phyloP scores from a whole-genome alignment of 225 moss, liverwort and hornwort genomes.

The Rhytidiadelphus loreus region DNA sequence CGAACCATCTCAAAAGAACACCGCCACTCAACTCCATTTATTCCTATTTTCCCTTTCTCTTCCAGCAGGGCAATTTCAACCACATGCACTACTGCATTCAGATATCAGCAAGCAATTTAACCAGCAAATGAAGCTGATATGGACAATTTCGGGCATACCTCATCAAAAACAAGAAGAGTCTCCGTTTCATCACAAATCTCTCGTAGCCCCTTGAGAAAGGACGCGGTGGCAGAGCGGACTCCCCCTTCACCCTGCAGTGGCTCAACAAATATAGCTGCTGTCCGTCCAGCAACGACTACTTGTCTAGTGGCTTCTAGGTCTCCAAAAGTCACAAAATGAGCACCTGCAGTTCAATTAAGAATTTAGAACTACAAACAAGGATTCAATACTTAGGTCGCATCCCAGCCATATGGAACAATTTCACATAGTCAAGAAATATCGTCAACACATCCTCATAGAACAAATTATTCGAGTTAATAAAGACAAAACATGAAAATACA shows the following conservation, averaged over 20 bases:
- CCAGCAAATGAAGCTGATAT: neutral
- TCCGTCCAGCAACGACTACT: conserved; percentile 26
- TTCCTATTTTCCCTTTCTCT: neutral
- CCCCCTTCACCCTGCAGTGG: conserved; percentile 93
- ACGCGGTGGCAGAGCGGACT: conserved; percentile 44
- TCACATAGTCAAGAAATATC: neutral
- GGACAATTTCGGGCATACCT: conserved; percentile 3
- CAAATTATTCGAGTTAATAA: neutral
- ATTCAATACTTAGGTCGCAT: neutral
- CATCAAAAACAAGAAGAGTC: conserved; percentile 81
- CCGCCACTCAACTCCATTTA: neutral
- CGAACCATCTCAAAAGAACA: neutral
- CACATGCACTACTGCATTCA: neutral
- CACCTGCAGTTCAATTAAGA: conserved; percentile 17
- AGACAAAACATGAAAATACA: neutral
- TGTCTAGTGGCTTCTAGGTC: conserved; percentile 53
- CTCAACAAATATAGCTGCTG: conserved; percentile 73
- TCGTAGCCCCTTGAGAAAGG: conserved; percentile 73
- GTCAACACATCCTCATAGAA: neutral
- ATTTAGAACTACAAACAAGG: neutral
- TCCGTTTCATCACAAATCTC: conserved; percentile 69
- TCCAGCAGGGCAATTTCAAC: neutral
- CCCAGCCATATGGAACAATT: neutral
- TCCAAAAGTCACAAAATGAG: conserved; percentile 54
- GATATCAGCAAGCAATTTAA: neutral